Evolutionary conservation across 2,329 filamentous ascomycete species (phyloP), one percentile per base, ranked within the genome.

Genomic region (Microcyclospora pomicola): DNA sequence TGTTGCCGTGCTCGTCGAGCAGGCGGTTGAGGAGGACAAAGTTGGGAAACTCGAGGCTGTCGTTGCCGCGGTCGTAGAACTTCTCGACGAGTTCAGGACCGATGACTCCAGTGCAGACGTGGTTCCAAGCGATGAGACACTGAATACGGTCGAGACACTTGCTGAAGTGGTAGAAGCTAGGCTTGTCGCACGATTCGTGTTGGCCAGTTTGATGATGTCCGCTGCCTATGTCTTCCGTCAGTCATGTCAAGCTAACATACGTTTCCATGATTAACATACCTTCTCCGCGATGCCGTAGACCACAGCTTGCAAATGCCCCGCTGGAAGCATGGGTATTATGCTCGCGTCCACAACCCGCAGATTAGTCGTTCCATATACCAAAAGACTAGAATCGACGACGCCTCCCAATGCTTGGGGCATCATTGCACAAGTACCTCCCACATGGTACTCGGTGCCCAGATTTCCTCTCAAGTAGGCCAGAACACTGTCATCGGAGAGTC

Each of bases 351-450:
- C 64, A 16, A 68, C 58, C 28, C 66, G 56, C 34, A 68, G 45
- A 37, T 66, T 66, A 29, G 47, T 48, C 15, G 60, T 62, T 3
- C 66, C 66, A 41, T 66, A 65, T 1, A 69, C 66, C 33, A 53
- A 48, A 4, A 68, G 50, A 13, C 56, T 48, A 6, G 62, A 45
- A 39, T 67, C 62, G 0, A 72, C 68, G 10, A 72, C 69, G 2
- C 68, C 69, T 1, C 68, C 69, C 2, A 66, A 55, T 19, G 61
- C 60, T 15, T 53, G 49, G 2, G 66, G 66, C 37, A 66, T 54
- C 69, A 72, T 72, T 6, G 65, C 62, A 33, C 63, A 62, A n/a
- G 66, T 72, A 10, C 71, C 67, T 2, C 60, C 54, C 0, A 66
- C 61, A 49, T 74, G 70, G 46, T 66, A 72, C 35, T 64, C 64